phyloP scores from a whole-genome alignment of 2,329 filamentous ascomycete genomes.

The Talaromyces sp. region DNA sequence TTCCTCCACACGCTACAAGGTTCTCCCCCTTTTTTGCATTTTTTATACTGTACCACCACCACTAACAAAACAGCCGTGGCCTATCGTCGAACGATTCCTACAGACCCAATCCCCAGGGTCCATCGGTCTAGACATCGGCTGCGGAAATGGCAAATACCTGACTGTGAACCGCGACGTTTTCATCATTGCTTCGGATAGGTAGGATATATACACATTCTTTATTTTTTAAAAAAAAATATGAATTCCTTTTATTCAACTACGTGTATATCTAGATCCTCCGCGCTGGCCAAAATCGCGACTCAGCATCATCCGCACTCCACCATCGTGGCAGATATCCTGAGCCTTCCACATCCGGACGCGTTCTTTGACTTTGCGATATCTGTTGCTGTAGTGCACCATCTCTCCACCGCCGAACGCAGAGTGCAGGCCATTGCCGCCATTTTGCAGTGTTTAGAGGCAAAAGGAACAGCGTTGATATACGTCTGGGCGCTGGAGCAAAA shows the following conservation, averaged over 20 bases:
- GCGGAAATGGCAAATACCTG: constrained; percentile 95
- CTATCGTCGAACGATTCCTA: constrained; percentile 77
- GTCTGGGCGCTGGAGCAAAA: constrained; percentile 96
- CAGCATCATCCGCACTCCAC: constrained; percentile 59
- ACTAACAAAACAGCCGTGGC: constrained; percentile 67
- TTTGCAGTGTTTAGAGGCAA: constrained; percentile 53
- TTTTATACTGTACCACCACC: too few relatives aligned
- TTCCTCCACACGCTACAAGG: constrained; percentile 55
- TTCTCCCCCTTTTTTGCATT: constrained; percentile 28
- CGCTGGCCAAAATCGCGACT: constrained; percentile 53
- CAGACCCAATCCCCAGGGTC: constrained; percentile 59
- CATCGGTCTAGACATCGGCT: constrained; percentile 84
- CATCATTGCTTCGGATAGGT: constrained; percentile 81
- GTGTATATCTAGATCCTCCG: constrained; percentile 46
- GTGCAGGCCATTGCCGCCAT: constrained; percentile 66
- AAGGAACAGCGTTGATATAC: constrained; percentile 71
- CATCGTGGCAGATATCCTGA: constrained; percentile 73
- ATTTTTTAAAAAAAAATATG: too few relatives aligned
- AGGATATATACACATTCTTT: constrained; percentile 27
- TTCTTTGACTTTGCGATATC: constrained; percentile 83
- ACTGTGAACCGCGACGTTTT: constrained; percentile 69
- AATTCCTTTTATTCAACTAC: not conserved
- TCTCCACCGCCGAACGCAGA: constrained; percentile 70
- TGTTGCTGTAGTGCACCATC: constrained; percentile 90
- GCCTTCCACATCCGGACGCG: constrained; percentile 65